Conservation (phyloP, 768 basidiomycete genomes). For the Imleria badia region DNA sequence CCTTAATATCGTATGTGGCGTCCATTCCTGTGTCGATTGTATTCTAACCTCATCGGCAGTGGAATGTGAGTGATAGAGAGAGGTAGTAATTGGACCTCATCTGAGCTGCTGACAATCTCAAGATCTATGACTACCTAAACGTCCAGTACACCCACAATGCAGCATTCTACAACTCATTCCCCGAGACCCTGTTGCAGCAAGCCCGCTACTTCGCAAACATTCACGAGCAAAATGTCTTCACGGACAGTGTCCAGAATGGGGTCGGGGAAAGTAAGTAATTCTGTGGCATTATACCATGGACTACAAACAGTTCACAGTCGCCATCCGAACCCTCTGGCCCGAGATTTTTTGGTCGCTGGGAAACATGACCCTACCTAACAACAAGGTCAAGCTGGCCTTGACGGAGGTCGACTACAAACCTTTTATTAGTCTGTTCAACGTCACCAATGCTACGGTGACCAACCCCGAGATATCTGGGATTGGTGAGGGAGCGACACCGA, state of each 20-base stretch:
- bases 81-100: neutral
- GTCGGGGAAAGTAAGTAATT: conserved; percentile 70
- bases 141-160: conserved; percentile 77
- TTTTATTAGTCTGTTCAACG: conserved; percentile 82
- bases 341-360: conserved; percentile 71
- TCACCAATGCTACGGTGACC: conserved; percentile 60
- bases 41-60: conserved; percentile 41
- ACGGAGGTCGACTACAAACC: conserved; percentile 84
- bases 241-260: conserved; percentile 51
- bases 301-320: conserved; percentile 48
- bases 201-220: conserved; percentile 73
- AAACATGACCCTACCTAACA: conserved; percentile 70
- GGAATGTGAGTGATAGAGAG: conserved; percentile 56
- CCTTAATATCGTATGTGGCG: conserved; percentile 59
- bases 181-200: conserved; percentile 67
- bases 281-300: neutral
- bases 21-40: neutral
- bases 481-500: conserved; percentile 43
- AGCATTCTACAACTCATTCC: conserved; percentile 71
- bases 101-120: neutral
- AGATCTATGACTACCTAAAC: conserved; percentile 79
- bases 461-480: conserved; percentile 63
- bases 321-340: conserved; percentile 73
- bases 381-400: conserved; percentile 74
- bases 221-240: conserved; percentile 76